Conservation (phyloP, 441 rosid genomes). For the Corymbia citriodora region DNA sequence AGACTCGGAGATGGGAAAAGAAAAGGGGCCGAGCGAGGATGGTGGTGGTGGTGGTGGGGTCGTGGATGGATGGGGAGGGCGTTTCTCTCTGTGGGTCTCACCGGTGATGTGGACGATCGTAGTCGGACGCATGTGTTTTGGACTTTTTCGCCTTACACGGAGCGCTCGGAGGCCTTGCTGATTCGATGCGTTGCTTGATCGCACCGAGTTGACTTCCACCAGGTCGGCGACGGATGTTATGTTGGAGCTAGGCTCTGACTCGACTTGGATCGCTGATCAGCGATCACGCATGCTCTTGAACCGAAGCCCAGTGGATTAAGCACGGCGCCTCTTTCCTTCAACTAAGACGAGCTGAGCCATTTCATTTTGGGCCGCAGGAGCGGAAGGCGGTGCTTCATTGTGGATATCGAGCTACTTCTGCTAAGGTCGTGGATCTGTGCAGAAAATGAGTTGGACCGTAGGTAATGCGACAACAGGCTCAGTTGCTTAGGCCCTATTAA, state of each 20-base stretch:
- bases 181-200: background rate
- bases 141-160: background rate
- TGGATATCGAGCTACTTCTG: background rate
- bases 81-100: background rate
- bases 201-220: background rate
- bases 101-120: background rate
- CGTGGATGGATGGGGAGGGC: fast-evolving
- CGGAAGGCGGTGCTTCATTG: background rate
- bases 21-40: background rate
- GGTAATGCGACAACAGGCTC: background rate
- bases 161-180: too few relatives aligned
- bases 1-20: background rate
- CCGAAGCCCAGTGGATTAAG: background rate
- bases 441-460: background rate
- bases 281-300: background rate
- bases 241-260: background rate
- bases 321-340: background rate
- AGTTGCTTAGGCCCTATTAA: background rate
- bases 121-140: background rate
- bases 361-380: background rate
- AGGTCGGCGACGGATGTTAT: background rate
- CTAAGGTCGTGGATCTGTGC: background rate
- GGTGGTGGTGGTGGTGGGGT: background rate
- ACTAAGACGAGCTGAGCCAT: background rate
- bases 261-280: background rate